phyloP scores from a whole-genome alignment of 495 filamentous ascomycete species.

The Xylaria nigripes region DNA sequence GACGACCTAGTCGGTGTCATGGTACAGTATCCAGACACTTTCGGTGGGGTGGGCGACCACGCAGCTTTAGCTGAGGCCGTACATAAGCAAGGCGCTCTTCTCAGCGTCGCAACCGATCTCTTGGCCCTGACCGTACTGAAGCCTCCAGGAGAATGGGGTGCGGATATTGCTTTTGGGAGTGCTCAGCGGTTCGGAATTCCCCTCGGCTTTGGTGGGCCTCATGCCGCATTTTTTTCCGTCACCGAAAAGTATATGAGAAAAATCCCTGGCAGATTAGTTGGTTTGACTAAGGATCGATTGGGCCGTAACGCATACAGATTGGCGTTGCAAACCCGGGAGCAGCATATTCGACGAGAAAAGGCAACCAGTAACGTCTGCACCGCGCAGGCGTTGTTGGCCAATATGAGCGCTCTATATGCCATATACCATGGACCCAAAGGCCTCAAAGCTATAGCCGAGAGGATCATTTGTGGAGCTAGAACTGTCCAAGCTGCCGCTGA shows the following conservation, averaged over 20 bases:
- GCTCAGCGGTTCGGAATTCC: slow-evolving; percentile 94
- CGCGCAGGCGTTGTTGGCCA: slow-evolving; percentile 88
- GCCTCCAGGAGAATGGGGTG: slow-evolving; percentile 91
- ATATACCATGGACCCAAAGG: slow-evolving; percentile 90
- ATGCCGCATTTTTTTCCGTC: slow-evolving; percentile 95
- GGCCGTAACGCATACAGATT: slow-evolving; percentile 80
- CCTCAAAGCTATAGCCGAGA: slow-evolving; percentile 75
- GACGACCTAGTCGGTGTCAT: slow-evolving; percentile 85
- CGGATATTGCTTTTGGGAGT: slow-evolving; percentile 94
- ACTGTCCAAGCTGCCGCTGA: slow-evolving; percentile 60
- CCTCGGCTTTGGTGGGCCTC: slow-evolving; percentile 88
- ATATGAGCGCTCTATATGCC: slow-evolving; percentile 98
- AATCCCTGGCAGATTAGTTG: slow-evolving; percentile 88
- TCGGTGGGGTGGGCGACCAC: slow-evolving; percentile 74
- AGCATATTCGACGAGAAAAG: slow-evolving; percentile 96
- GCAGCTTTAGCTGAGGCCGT: slow-evolving; percentile 63
- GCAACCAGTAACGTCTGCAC: slow-evolving; percentile 99
- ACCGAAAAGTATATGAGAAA: slow-evolving; percentile 90
- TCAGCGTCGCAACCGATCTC: slow-evolving; percentile 88
- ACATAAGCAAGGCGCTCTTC: slow-evolving; percentile 70
- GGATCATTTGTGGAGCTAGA: slow-evolving; percentile 60
- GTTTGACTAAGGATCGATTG: slow-evolving; percentile 85
- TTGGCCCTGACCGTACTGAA: slow-evolving; percentile 83
- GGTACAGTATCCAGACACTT: slow-evolving; percentile 90
- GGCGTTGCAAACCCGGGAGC: slow-evolving; percentile 89